Evolutionary conservation across 495 filamentous ascomycete genomes (phyloP).

Genomic region (Sabuloglossum arenarium): DNA sequence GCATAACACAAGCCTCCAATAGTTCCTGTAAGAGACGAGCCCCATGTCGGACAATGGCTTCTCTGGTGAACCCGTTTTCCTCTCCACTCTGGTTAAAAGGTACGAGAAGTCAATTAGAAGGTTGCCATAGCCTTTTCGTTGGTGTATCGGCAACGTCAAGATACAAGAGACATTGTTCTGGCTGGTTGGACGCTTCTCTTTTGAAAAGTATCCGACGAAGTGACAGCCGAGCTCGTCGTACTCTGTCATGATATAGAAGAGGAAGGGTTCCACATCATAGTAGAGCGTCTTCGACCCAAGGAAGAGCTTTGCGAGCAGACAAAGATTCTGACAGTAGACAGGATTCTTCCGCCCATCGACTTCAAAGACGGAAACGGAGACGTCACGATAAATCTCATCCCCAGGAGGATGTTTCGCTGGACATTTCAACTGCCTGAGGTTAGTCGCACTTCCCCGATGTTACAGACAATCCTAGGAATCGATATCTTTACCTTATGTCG

Average conservation of each 20-base stretch:
- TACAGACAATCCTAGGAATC: neutral
- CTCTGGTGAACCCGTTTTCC: slow-evolving; percentile 88
- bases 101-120: slow-evolving; percentile 97
- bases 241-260: slow-evolving; percentile 98
- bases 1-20: slow-evolving; percentile 80
- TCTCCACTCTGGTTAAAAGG: slow-evolving; percentile 76
- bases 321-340: slow-evolving; percentile 94
- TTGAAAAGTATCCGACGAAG: slow-evolving; percentile 97
- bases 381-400: slow-evolving; percentile 94
- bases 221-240: slow-evolving; percentile 85
- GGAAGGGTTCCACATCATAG: slow-evolving; percentile 93
- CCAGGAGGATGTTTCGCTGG: slow-evolving; percentile 89
- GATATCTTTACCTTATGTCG: slow-evolving; percentile 52
- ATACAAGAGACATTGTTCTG: slow-evolving; percentile 97
- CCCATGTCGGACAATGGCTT: slow-evolving; percentile 98
- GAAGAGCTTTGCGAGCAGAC: slow-evolving; percentile 87
- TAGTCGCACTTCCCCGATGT: neutral
- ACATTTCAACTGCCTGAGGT: slow-evolving; percentile 41
- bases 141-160: slow-evolving; percentile 83
- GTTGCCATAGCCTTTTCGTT: slow-evolving; percentile 92
- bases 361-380: slow-evolving; percentile 85
- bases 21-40: slow-evolving; percentile 87
- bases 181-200: slow-evolving; percentile 89
- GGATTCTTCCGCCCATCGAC: slow-evolving; percentile 94
- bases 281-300: slow-evolving; percentile 94